Conservation (phyloP, 2,329 filamentous ascomycete species). For the Lecanicillium sp. region DNA sequence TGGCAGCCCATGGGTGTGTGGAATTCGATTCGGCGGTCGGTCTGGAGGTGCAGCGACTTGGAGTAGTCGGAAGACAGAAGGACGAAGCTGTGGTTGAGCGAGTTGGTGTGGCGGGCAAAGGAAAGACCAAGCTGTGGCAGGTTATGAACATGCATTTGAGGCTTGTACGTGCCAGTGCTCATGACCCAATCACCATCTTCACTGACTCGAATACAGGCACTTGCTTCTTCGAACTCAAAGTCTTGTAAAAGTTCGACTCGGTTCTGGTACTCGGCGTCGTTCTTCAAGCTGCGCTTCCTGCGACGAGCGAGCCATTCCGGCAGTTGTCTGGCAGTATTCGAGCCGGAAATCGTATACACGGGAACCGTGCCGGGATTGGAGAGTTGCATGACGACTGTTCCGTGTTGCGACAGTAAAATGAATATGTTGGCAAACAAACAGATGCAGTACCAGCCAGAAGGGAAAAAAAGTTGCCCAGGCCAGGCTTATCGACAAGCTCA, state of each 20-base stretch:
- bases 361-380: constrained; percentile 76
- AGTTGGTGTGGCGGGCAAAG: constrained; percentile 84
- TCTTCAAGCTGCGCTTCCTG: constrained; percentile 84
- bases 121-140: constrained; percentile 90
- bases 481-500: constrained; percentile 14
- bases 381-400: constrained; percentile 60
- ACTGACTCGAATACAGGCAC: constrained; percentile 79
- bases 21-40: constrained; percentile 85
- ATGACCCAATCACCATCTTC: constrained; percentile 97
- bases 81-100: constrained; percentile 85
- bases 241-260: constrained; percentile 93
- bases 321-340: constrained; percentile 76
- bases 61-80: constrained; percentile 87
- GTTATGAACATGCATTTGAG: constrained; percentile 83
- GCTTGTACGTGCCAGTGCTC: constrained; percentile 75
- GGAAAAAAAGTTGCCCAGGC: constrained; percentile 17
- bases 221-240: constrained; percentile 96
- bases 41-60: constrained; percentile 90
- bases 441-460: not conserved
- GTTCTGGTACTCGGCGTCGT: constrained; percentile 87
- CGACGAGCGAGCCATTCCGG: constrained; percentile 93
- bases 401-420: not conserved
- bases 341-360: constrained; percentile 92
- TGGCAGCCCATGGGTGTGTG: constrained; percentile 86
- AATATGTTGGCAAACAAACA: not conserved